Evolutionary conservation across 2,329 filamentous ascomycete genomes (phyloP).

Genomic region (Monosporascus cannonballus): DNA sequence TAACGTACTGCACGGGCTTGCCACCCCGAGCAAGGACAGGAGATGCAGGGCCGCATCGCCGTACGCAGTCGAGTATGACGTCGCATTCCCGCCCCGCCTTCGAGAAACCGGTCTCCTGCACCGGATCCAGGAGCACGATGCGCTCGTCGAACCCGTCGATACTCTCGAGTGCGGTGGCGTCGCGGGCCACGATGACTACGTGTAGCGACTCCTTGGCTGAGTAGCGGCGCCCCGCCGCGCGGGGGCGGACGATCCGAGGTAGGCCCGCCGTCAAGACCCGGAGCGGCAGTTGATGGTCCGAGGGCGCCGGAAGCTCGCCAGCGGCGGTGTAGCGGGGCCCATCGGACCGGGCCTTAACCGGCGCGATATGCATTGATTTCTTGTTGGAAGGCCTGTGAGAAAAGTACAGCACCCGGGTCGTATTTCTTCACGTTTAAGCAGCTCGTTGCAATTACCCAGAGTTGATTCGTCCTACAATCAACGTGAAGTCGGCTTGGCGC

Average conservation of each 20-base stretch:
- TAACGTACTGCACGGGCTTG: slow-evolving; percentile 44
- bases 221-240: slow-evolving; percentile 51
- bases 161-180: slow-evolving; percentile 32
- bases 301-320: slow-evolving; percentile 29
- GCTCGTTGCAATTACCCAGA: too few relatives aligned
- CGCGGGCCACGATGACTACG: slow-evolving; percentile 44
- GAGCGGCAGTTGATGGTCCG: slow-evolving; percentile 37
- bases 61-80: slow-evolving; percentile 51
- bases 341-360: slow-evolving; percentile 22
- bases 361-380: background rate
- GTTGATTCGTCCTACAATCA: too few relatives aligned
- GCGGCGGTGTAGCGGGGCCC: slow-evolving; percentile 25
- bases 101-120: slow-evolving; percentile 39
- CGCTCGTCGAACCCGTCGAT: slow-evolving; percentile 32
- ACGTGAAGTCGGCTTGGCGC: too few relatives aligned
- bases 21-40: slow-evolving; percentile 33
- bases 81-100: slow-evolving; percentile 36
- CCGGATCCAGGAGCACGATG: slow-evolving; percentile 35
- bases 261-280: slow-evolving; percentile 46
- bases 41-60: slow-evolving; percentile 37
- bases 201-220: slow-evolving; percentile 42
- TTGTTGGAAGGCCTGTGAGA: background rate
- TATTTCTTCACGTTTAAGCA: too few relatives aligned
- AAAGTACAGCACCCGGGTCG: too few relatives aligned
- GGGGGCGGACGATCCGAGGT: slow-evolving; percentile 46